phyloP scores from a whole-genome alignment of 768 basidiomycete genomes.

The Roridomyces roridus region DNA sequence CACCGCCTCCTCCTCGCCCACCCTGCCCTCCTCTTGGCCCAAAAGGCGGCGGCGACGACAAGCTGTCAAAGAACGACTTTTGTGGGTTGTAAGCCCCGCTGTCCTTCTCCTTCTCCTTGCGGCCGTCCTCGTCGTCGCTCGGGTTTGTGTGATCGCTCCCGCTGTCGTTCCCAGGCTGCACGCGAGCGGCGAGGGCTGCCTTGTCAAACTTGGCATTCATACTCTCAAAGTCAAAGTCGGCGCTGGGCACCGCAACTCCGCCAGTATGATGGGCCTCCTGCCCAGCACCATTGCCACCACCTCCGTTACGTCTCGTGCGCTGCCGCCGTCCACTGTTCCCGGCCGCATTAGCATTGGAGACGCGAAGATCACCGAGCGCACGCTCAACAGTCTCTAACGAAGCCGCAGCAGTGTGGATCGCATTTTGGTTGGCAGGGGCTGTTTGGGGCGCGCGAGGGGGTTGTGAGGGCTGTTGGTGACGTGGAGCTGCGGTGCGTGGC shows the following conservation, averaged over 20 bases:
- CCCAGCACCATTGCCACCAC: not conserved
- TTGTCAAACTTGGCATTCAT: constrained; percentile 87
- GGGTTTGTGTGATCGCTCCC: constrained; percentile 34
- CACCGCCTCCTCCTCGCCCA: constrained; percentile 44
- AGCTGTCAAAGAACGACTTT: constrained; percentile 83
- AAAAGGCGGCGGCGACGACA: constrained; percentile 45
- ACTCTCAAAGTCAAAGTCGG: constrained; percentile 83
- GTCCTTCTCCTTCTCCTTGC: constrained; percentile 42
- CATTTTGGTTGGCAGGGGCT: constrained; percentile 41
- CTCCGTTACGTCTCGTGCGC: constrained; percentile 11
- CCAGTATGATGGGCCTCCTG: too few species aligned
- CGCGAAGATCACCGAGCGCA: constrained; percentile 58
- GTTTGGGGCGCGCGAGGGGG: not conserved
- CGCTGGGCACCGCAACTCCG: constrained; percentile 52
- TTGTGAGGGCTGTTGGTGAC: constrained; percentile 29
- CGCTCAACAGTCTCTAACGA: constrained; percentile 74
- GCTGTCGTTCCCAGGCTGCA: constrained; percentile 23
- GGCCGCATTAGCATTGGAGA: constrained; percentile 35
- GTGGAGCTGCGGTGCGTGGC: constrained; percentile 37
- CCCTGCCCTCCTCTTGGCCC: constrained; percentile 26
- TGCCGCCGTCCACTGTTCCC: constrained; percentile 9
- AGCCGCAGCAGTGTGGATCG: constrained; percentile 74
- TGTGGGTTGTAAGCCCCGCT: constrained; percentile 72
- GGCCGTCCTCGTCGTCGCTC: constrained; percentile 35
- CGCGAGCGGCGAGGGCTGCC: constrained; percentile 50